A percentile compares a stretch with the other conserved stretches of the same genome.
Conservation (phyloP, 2,329 filamentous ascomycete genomes). For the Coleophoma crateriformis region DNA sequence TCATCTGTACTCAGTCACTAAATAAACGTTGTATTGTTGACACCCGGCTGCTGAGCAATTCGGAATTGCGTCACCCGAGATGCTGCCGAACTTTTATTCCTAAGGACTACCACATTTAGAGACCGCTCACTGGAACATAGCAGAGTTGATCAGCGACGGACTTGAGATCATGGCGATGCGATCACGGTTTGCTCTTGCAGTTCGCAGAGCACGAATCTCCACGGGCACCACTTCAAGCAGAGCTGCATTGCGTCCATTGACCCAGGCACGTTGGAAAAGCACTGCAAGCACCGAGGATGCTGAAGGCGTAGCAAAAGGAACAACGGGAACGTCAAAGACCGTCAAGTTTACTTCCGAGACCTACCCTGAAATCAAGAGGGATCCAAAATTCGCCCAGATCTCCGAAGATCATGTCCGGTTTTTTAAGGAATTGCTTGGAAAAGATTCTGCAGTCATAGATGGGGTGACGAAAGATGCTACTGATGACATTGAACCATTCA, state of each 20-base stretch:
- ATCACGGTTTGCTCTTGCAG: conserved; percentile 16
- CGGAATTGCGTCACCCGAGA: too few relatives aligned
- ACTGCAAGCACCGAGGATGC: conserved; percentile 22
- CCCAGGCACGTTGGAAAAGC: conserved; percentile 22
- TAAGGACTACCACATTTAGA: too few relatives aligned
- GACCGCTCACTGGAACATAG: too few relatives aligned
- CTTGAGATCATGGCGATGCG: conserved; percentile 20
- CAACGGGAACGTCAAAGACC: conserved; percentile 28
- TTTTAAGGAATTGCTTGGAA: conserved; percentile 78
- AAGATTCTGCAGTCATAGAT: conserved; percentile 76
- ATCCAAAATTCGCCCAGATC: conserved; percentile 68
- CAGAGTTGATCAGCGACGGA: too few relatives aligned
- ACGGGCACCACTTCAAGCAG: conserved; percentile 5
- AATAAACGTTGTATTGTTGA: too few relatives aligned
- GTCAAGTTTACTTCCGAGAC: conserved; percentile 80
- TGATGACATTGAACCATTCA: conserved; percentile 86
- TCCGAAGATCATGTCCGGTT: conserved; percentile 73
- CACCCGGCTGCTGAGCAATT: too few relatives aligned
- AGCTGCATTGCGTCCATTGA: conserved; percentile 12
- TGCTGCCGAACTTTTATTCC: too few relatives aligned
- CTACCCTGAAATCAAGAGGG: conserved; percentile 77
- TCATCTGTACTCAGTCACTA: too few relatives aligned
- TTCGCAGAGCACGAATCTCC: conserved; percentile 19
- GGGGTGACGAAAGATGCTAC: conserved; percentile 68
- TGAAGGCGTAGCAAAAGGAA: conserved; percentile 20